Evolutionary conservation across 2,329 filamentous ascomycete genomes (phyloP).

Genomic region (Diaporthe humulicola): DNA sequence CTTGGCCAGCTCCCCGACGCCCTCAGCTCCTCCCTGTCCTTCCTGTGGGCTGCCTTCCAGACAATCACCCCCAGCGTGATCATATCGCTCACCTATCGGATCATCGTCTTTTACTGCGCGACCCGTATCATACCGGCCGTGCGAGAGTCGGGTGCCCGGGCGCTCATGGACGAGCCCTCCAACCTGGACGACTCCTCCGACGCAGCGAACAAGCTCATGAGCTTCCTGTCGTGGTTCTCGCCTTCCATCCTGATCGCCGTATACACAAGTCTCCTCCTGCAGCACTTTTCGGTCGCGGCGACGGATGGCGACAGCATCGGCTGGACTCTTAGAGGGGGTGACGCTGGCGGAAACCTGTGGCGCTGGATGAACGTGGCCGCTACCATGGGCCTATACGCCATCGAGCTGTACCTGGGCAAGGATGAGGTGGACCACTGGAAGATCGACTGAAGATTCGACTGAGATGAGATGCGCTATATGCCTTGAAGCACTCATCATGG

Average conservation of each 20-base stretch:
- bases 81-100: slow-evolving; percentile 92
- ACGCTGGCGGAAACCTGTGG: slow-evolving; percentile 88
- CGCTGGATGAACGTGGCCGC: slow-evolving; percentile 92
- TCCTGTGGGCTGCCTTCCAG: slow-evolving; percentile 91
- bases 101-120: slow-evolving; percentile 95
- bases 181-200: slow-evolving; percentile 81
- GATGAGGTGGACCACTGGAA: slow-evolving; percentile 96
- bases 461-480: neutral
- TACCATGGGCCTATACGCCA: slow-evolving; percentile 90
- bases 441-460: slow-evolving; percentile 74
- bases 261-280: slow-evolving; percentile 94
- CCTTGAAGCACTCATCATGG: neutral
- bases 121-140: slow-evolving; percentile 96
- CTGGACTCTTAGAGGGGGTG: slow-evolving; percentile 89
- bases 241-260: slow-evolving; percentile 95
- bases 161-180: slow-evolving; percentile 85
- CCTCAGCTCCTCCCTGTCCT: slow-evolving; percentile 85
- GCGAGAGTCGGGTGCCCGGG: slow-evolving; percentile 85
- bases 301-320: slow-evolving; percentile 67
- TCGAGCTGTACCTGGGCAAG: slow-evolving; percentile 89
- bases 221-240: slow-evolving; percentile 92
- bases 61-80: slow-evolving; percentile 97
- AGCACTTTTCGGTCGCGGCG: slow-evolving; percentile 86
- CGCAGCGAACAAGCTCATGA: slow-evolving; percentile 82
- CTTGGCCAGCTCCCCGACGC: slow-evolving; percentile 86